Evolutionary conservation across 164 flowering plant species (phyloP).

Genomic region (Vitis labrusca): DNA sequence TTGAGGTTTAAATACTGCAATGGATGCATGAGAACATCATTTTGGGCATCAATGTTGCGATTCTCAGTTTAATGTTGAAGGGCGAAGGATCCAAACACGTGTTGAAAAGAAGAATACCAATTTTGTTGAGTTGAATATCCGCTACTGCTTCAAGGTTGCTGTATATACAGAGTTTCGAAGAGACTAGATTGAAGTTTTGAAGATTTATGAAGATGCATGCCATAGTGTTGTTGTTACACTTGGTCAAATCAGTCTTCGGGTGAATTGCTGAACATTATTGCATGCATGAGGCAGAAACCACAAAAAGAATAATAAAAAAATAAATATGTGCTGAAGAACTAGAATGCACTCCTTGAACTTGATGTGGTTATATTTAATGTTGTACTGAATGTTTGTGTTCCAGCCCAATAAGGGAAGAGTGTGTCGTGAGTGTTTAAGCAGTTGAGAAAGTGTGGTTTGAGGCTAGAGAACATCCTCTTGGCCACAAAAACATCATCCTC

Average conservation of each 20-base stretch:
- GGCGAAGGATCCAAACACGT: no score
- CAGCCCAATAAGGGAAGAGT: conserved; percentile 78
- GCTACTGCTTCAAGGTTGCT: no score
- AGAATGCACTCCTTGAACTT: conserved; percentile 89
- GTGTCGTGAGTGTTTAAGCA: conserved; percentile 90
- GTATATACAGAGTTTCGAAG: no score
- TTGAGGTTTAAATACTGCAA: conserved; percentile 55
- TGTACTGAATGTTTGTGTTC: conserved; percentile 88
- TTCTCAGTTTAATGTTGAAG: conserved; percentile 6
- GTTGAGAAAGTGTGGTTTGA: conserved; percentile 67
- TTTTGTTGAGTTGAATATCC: no score
- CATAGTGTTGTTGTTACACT: conserved; percentile 80
- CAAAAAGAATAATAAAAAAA: conserved; percentile 29
- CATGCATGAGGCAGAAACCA: conserved; percentile 77
- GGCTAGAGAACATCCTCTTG: conserved; percentile 25
- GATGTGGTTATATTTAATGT: conserved; percentile 89
- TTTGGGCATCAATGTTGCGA: conserved; percentile 21
- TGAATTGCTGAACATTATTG: conserved; percentile 65
- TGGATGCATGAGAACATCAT: conserved; percentile 53
- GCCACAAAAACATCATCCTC: no score
- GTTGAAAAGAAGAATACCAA: no score
- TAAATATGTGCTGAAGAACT: conserved; percentile 51
- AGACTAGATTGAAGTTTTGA: no score
- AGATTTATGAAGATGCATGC: conserved; percentile 37
- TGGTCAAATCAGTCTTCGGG: conserved; percentile 87